phyloP scores from a whole-genome alignment of 1,284 basidiomycete genomes.

The Earliella scabrosa region DNA sequence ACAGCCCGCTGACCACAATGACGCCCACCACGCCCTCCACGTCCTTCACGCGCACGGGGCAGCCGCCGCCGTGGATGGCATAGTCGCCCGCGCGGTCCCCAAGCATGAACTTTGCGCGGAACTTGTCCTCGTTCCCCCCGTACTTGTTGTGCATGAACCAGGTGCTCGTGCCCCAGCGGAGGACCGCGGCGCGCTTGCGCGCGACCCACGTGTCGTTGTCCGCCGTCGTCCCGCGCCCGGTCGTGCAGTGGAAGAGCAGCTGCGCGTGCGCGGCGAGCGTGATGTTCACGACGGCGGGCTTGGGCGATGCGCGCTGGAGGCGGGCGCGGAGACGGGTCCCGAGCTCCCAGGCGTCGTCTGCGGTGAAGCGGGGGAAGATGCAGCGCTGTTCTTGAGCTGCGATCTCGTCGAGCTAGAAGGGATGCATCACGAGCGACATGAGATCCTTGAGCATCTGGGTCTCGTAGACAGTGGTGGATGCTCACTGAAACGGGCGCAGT shows the following conservation, averaged over 20 bases:
- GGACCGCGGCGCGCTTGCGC: slow-evolving; percentile 40
- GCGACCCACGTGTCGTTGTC: slow-evolving; percentile 42
- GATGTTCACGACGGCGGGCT: slow-evolving; percentile 32
- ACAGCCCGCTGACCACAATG: slow-evolving; percentile 40
- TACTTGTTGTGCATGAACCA: slow-evolving; percentile 32
- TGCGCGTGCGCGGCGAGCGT: slow-evolving; percentile 35
- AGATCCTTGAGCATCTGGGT: not conserved
- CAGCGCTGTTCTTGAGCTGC: slow-evolving; percentile 23
- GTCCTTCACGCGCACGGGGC: slow-evolving; percentile 37
- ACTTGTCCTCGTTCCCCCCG: slow-evolving; percentile 27
- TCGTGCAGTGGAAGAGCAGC: slow-evolving; percentile 37
- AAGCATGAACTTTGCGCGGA: slow-evolving; percentile 31
- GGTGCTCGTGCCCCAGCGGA: slow-evolving; percentile 37
- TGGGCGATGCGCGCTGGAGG: slow-evolving; percentile 25
- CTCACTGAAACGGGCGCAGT: slow-evolving; percentile 19
- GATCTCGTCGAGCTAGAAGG: slow-evolving; percentile 15
- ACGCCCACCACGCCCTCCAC: slow-evolving; percentile 41
- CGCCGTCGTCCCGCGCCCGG: slow-evolving; percentile 34
- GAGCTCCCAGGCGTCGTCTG: slow-evolving; percentile 37
- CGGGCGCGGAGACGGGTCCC: slow-evolving; percentile 34
- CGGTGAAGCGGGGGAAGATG: slow-evolving; percentile 30
- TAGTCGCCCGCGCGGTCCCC: slow-evolving; percentile 33
- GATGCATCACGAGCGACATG: not conserved
- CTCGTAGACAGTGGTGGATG: not conserved
- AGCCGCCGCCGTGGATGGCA: slow-evolving; percentile 39